A percentile compares a stretch with the other conserved stretches of the same genome.
phyloP scores from a whole-genome alignment of 2,329 filamentous ascomycete genomes.

The Fusarium marasasianum region DNA sequence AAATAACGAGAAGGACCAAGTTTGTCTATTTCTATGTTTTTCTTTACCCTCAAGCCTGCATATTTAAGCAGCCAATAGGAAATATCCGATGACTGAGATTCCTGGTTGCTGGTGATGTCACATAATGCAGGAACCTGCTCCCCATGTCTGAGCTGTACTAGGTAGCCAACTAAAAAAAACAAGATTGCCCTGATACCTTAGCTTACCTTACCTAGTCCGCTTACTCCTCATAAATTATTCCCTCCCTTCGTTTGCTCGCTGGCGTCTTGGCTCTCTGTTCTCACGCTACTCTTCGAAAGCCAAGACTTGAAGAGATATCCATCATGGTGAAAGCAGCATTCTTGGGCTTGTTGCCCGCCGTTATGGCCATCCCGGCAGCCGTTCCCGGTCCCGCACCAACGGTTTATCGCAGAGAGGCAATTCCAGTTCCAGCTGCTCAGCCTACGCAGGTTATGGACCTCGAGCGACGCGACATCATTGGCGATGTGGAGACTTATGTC shows the following conservation, averaged over 20 bases:
- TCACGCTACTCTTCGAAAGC: background rate
- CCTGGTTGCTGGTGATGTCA: constrained; percentile 29
- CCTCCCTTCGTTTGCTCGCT: background rate
- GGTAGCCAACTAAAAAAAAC: constrained; percentile 15
- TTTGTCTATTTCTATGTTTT: background rate
- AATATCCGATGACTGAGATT: constrained; percentile 4
- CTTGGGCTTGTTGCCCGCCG: constrained; percentile 36
- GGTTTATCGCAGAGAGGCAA: background rate
- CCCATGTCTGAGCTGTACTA: background rate
- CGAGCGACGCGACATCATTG: constrained; percentile 47
- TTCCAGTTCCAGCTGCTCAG: constrained; percentile 31
- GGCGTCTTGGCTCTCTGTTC: background rate
- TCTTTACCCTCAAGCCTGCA: background rate
- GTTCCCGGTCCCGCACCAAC: constrained; percentile 38
- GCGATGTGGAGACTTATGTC: constrained; percentile 60
- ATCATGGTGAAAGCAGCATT: constrained; percentile 33
- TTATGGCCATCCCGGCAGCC: constrained; percentile 37
- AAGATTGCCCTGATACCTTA: constrained; percentile 1
- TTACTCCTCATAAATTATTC: background rate
- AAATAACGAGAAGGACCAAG: background rate
- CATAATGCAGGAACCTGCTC: constrained; percentile 34
- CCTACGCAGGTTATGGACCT: constrained; percentile 39
- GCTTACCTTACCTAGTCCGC: background rate
- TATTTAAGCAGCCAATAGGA: constrained; percentile 14
- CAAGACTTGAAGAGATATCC: background rate